These are phyloP conservation scores for Radiomyces spectabilis DNA, from an alignment of 192 early-diverging fungal species.

Conservation along the genomic window DNA sequence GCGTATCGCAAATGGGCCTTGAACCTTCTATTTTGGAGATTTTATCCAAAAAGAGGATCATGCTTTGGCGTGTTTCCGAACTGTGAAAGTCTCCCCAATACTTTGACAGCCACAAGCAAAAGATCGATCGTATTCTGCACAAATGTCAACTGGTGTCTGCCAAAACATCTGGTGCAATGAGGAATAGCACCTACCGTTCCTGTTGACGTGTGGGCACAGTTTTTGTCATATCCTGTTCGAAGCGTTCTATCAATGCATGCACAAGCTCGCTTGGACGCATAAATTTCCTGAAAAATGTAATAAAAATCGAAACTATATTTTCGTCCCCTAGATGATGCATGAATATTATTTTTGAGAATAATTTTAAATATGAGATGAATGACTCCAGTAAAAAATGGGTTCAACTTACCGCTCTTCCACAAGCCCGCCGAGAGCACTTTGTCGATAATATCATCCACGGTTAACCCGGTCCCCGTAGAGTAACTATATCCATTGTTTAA, in stretches of 20 bases:
- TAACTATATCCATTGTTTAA: not conserved
- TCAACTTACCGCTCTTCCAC: not conserved
- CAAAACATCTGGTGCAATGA: not conserved
- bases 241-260: constrained; percentile 13
- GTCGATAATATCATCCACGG: not conserved
- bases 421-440: not conserved
- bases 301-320: constrained; percentile 19
- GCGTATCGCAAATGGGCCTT: not conserved
- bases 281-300: constrained; percentile 28
- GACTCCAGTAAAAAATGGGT: not conserved
- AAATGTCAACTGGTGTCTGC: no score
- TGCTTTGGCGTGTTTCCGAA: constrained; percentile 4
- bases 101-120: constrained; percentile 23
- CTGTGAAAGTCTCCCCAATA: constrained; percentile 30
- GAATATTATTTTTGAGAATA: no score
- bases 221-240: not conserved
- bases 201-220: not conserved
- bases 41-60: constrained; percentile 5
- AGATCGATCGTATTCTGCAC: constrained; percentile 19
- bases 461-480: not conserved
- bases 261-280: constrained; percentile 25
- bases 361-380: not conserved
- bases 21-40: not conserved
- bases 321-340: constrained; percentile 1
- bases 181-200: not conserved